Base-by-base conservation (phyloP, 805 yeast species). In the Myxozyma vanderwaltii region DNA sequence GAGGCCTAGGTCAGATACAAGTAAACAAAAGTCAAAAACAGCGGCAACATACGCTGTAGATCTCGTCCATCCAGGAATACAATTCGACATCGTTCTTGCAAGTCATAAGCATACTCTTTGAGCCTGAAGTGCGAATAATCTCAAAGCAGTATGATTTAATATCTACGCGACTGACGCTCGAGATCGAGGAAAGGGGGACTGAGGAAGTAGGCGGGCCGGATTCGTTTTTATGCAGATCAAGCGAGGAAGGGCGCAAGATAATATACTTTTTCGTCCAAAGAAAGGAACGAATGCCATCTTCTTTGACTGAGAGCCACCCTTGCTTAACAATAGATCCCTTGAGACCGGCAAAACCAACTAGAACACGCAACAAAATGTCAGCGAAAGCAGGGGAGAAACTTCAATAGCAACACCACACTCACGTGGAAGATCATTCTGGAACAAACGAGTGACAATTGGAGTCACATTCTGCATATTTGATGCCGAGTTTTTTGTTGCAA, bases 281-380 rank as follows among this genome's bases (percentile, higher is more conserved):
- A 71, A 91, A 91, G 4, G 91, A 83, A 64, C 89, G 82, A 63
- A 92, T 76, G 13, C 97, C 97, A 68, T 92, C 97, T 68, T 92
- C 98, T 72, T 89, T 91, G 59, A 90, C 85, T 55, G 88, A 88
- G 23, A 90, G 91, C 96, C 96, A 91, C 0, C 97, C 97, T 58
- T 83, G 46, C 45, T 63, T 61, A 46, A 57, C 23, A 26, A 58
- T 44, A 2, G 40, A 36, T 39, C 63, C 44, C 23, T 54, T 58
- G 8, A 58, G 46, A 6, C 52, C 51, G 10, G 17, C 35, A 23
- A 38, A 10, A 12, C 59, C 59, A 13, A 21, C 54, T 57, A 46
- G 26, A 44, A 15, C 17, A 10, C 24, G 24, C 33, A n/a, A n/a
- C 26, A 5, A 19, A 13, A 39, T 7, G 48, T 46, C 19, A 29